Conservation (phyloP, 2,329 filamentous ascomycete species). For the Ceratocystis lukuohia region DNA sequence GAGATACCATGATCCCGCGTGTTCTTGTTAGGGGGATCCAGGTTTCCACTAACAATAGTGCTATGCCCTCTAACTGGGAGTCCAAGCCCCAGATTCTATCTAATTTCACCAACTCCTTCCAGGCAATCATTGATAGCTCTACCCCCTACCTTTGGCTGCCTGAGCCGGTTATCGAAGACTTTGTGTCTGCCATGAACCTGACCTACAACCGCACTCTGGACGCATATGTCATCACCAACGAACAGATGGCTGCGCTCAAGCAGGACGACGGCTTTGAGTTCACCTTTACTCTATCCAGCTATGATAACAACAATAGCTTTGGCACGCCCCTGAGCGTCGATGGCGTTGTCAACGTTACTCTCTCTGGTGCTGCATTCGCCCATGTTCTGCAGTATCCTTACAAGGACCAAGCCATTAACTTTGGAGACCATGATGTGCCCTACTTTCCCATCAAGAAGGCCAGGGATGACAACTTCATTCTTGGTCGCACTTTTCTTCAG, state of each 20-base stretch:
- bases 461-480: constrained; percentile 41
- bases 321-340: constrained; percentile 35
- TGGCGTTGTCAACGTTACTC: constrained; percentile 43
- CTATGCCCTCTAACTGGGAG: constrained; percentile 29
- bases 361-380: constrained; percentile 39
- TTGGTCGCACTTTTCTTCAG: constrained; percentile 57
- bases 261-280: constrained; percentile 36
- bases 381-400: constrained; percentile 39
- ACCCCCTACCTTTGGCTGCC: constrained; percentile 54
- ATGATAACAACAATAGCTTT: constrained; percentile 40
- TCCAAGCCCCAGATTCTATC: constrained; percentile 30
- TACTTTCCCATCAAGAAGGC: constrained; percentile 56
- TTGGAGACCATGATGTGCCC: constrained; percentile 33
- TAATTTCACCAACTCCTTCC: constrained; percentile 35
- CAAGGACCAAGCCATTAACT: constrained; percentile 31
- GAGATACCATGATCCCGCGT: constrained; percentile 42
- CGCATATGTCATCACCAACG: constrained; percentile 50
- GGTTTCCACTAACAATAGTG: constrained; percentile 27
- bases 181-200: constrained; percentile 51
- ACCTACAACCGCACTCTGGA: constrained; percentile 50
- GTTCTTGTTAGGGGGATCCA: constrained; percentile 47
- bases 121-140: constrained; percentile 48
- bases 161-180: constrained; percentile 44
- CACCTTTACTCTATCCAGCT: constrained; percentile 42
- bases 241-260: constrained; percentile 37